phyloP scores from a whole-genome alignment of 805 yeast species.

The Geotrichum ghanense region DNA sequence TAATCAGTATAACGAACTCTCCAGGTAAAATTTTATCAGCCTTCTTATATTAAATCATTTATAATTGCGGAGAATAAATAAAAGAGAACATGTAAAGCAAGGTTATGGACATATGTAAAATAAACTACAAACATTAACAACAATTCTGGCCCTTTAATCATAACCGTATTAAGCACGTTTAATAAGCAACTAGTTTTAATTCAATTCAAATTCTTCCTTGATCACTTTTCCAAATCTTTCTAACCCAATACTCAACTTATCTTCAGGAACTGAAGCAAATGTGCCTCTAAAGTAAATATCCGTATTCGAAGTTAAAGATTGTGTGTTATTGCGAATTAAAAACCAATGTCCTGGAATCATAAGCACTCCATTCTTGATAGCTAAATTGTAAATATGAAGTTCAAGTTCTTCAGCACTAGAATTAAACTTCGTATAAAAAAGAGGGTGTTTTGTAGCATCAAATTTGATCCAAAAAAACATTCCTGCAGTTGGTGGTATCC shows the following conservation, averaged over 20 bases:
- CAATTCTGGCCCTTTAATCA: no score
- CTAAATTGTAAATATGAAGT: constrained; percentile 22
- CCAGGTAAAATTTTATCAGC: no score
- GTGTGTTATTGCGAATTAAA: constrained; percentile 34
- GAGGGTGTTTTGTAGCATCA: constrained; percentile 42
- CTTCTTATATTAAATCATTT: no score
- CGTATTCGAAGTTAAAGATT: constrained; percentile 19
- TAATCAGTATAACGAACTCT: no score
- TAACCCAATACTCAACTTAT: constrained; percentile 49
- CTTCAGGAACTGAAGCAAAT: constrained; percentile 30
- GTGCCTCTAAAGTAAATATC: constrained; percentile 33
- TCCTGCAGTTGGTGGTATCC: constrained; percentile 38
- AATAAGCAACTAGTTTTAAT: constrained; percentile 51
- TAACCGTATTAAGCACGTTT: no score
- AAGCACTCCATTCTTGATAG: constrained; percentile 24
- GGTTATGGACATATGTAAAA: no score
- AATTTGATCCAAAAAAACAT: constrained; percentile 42
- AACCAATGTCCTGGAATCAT: constrained; percentile 34
- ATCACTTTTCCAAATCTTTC: constrained; percentile 56
- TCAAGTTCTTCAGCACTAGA: constrained; percentile 23
- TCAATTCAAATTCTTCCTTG: constrained; percentile 51
- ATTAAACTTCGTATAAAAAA: constrained; percentile 23
- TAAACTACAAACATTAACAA: no score
- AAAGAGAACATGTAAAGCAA: no score
- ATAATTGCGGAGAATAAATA: no score